Base-by-base conservation (phyloP, 2,329 filamentous ascomycete species). In the Aspergillus phoenicis region DNA sequence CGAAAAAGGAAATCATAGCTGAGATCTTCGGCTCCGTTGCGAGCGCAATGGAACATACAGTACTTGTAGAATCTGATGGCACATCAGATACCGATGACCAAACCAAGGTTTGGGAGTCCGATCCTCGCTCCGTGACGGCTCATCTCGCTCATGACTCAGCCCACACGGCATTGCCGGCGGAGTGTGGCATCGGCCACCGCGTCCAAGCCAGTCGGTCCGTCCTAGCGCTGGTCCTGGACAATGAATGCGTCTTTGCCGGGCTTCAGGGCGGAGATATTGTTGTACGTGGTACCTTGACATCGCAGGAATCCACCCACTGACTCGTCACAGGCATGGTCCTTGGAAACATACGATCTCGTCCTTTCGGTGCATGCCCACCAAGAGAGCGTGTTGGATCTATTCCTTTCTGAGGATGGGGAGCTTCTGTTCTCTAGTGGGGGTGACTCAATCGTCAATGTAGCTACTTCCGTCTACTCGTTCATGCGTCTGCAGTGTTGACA, bases 181-280 rank as follows among this genome's bases (percentile, higher is more conserved):
- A 76, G 60, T 77, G 75, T 64, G 75, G 74, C 20, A 75, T 80
- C 58, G 77, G 77, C 43, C 77, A 80, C 61, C 77, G 77, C 33
- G 74, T 80, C 30, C 70, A 78, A 51, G 75, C 77, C 39, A 75
- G 74, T 61, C 70, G 77, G 48, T 80, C 77, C 17, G 79, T 82
- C 5, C 87, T 99, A 54, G 87, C 92, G 8, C 84, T 99, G 59
- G 91, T 89, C 4, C 87, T 97, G 24, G 93, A 91, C 60, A 84
- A 91, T 55, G 84, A 90, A 52, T 89, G 88, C 72, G 90, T 99
- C 57, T 99, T 92, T 76, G 93, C 94, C 17, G 95, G 95, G 43
- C 93, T 95, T 1, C 93, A 97, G 74, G 91, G 92, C 64, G 95
- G 95, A 63, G 92, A 97, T 79, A 96, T 99, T 63, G 83, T 96